phyloP scores from a whole-genome alignment of 2,329 filamentous ascomycete species.

The Penicillium crustosum region DNA sequence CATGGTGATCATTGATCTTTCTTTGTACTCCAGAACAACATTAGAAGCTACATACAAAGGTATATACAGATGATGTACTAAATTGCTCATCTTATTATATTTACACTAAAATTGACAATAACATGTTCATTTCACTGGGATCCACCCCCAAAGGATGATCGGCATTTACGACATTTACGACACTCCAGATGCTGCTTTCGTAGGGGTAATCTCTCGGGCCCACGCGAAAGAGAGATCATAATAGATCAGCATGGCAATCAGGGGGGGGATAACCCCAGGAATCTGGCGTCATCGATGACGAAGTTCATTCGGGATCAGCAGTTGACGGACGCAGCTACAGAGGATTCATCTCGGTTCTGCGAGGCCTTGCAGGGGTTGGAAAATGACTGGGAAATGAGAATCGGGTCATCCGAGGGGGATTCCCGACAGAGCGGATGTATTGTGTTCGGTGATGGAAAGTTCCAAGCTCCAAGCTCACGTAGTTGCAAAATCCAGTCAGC shows the following conservation, averaged over 20 bases:
- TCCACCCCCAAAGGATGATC: slow-evolving; percentile 18
- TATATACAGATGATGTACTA: neutral
- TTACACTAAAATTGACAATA: neutral
- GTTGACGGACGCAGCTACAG: neutral
- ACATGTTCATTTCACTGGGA: neutral
- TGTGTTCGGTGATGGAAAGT: neutral
- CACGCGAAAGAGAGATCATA: slow-evolving; percentile 19
- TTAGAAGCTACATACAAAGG: neutral
- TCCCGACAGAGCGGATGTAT: neutral
- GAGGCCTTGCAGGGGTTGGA: neutral
- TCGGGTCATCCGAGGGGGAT: neutral
- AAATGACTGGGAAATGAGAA: slow-evolving; percentile 1
- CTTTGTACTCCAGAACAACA: neutral
- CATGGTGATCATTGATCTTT: slow-evolving; percentile 1
- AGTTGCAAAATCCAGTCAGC: neutral
- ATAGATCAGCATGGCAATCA: slow-evolving; percentile 16
- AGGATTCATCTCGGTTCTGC: neutral
- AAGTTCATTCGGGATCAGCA: neutral
- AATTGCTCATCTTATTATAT: neutral
- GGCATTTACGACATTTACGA: slow-evolving; percentile 11
- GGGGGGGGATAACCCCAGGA: slow-evolving; percentile 5
- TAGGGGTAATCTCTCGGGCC: slow-evolving; percentile 8
- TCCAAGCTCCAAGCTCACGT: neutral
- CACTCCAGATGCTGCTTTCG: slow-evolving; percentile 6
- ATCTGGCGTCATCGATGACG: slow-evolving; percentile 8